Evolutionary conservation across 2,329 filamentous ascomycete species (phyloP), one percentile per base, ranked within the genome.

Genomic region (Xylariaceae sp.): DNA sequence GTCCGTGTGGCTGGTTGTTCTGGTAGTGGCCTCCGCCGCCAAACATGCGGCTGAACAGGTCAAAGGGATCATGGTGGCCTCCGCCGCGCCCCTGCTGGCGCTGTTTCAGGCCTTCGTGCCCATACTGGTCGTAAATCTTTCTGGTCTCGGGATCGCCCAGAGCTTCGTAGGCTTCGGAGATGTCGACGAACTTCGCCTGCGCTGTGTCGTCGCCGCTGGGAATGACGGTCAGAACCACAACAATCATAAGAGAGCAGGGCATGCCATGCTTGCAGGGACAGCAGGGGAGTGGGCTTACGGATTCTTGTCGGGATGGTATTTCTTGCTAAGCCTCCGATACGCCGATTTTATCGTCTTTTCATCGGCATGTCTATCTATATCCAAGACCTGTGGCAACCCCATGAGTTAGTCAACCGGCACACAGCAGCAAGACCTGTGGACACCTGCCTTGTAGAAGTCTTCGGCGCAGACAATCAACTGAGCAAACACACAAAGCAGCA

Each of bases 231-330:
- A 14, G 29, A 29, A 12, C 18, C 27, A 34, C 27, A 44, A 29
- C 28, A 21, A 24, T 40, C 31, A 5, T n/a, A n/a, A n/a, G n/a
- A n/a, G n/a, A n/a, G n/a, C n/a, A n/a, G n/a, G 19, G 14, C 18
- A 11, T 10, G 13, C 11, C 13, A 26, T 17, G 14, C 7, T 31
- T 16, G 16, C 25, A 29, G 13, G 6, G 15, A 6, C 11, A 13
- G 1, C 6, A 18, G 19, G 17, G n/a, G 11, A 33, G 14, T 32
- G 28, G 35, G 65, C 83, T 51, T 74, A 92, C 82, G 90, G 88
- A 52, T 96, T 96, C 74, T 98, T 98, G 63, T 98, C 92, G 3
- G 92, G 92, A 56, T 98, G 92, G 59, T 75, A 95, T 59, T 93
- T 94, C 63, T 96, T 96, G 67, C 85, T 93, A 9, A 98, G 70